Evolutionary conservation across 2,329 filamentous ascomycete genomes (phyloP).

Genomic region (Penicillium capsulatum): DNA sequence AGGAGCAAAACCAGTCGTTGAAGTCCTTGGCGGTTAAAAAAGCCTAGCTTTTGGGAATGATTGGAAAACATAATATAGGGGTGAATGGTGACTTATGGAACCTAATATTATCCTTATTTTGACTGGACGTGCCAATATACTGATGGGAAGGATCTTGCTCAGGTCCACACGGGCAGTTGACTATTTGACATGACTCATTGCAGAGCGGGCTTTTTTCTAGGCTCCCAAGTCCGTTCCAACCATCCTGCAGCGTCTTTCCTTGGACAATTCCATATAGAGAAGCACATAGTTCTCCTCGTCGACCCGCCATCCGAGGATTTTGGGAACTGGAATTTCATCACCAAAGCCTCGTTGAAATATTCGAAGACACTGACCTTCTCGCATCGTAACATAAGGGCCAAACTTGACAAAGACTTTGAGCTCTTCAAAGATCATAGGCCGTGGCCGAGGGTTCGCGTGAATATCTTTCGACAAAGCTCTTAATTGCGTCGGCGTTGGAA

Average conservation of each 20-base stretch:
- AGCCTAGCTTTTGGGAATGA: conserved; percentile 12
- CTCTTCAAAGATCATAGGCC: neutral
- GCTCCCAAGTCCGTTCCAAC: conserved; percentile 20
- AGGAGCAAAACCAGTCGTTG: conserved; percentile 26
- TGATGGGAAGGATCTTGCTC: conserved; percentile 17
- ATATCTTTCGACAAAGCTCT: conserved; percentile 15
- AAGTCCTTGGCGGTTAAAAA: conserved; percentile 23
- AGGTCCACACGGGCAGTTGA: conserved; percentile 16
- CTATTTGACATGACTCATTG: conserved; percentile 17
- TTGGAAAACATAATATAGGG: conserved; percentile 22
- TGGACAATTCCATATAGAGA: conserved; percentile 34
- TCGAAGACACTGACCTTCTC: conserved; percentile 26
- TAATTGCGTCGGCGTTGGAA: conserved; percentile 23
- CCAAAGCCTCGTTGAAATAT: conserved; percentile 17
- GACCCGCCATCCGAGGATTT: conserved; percentile 36
- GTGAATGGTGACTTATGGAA: conserved; percentile 13
- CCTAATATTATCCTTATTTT: conserved; percentile 8
- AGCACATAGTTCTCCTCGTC: conserved; percentile 21
- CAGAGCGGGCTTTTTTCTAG: conserved; percentile 15
- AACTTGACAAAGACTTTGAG: neutral
- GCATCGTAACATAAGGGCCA: conserved; percentile 16
- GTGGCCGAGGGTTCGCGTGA: conserved; percentile 3
- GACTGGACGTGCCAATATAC: conserved; percentile 19
- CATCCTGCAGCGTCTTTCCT: conserved; percentile 24
- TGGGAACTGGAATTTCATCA: conserved; percentile 31